A percentile compares a stretch with the other conserved stretches of the same genome.
Conservation (phyloP, 1,284 basidiomycete genomes). For the Erythrobasidium hasegawianum region DNA sequence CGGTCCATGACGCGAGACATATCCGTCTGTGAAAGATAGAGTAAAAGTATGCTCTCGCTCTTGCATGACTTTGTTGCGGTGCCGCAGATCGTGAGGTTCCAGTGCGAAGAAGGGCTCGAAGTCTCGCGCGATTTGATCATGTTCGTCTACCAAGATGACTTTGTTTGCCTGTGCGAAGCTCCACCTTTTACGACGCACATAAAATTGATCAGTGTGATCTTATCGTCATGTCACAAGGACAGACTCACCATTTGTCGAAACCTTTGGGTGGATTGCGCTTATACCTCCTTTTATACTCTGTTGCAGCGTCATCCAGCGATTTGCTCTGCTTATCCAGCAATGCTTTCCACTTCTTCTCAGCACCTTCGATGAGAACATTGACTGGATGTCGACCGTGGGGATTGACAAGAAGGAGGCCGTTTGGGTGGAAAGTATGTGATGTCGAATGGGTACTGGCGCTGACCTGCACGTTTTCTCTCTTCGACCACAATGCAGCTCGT, state of each 20-base stretch:
- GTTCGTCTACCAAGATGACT: slow-evolving; percentile 39
- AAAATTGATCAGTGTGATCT: neutral
- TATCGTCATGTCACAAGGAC: neutral
- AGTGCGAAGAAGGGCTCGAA: slow-evolving; percentile 42
- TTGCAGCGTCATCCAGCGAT: slow-evolving; percentile 53
- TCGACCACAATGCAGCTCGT: neutral
- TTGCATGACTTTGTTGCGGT: slow-evolving; percentile 44
- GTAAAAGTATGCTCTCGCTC: slow-evolving; percentile 46
- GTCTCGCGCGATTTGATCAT: slow-evolving; percentile 42
- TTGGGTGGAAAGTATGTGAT: slow-evolving; percentile 31
- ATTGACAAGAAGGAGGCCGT: slow-evolving; percentile 41
- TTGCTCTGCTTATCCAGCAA: slow-evolving; percentile 52
- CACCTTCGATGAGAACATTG: slow-evolving; percentile 51
- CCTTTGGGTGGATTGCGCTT: slow-evolving; percentile 50
- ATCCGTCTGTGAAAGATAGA: slow-evolving; percentile 37
- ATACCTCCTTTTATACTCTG: slow-evolving; percentile 52
- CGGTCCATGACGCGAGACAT: slow-evolving; percentile 38
- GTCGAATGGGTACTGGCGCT: neutral
- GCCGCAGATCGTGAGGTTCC: slow-evolving; percentile 34
- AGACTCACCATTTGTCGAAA: slow-evolving; percentile 43
- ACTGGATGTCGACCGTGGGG: slow-evolving; percentile 49
- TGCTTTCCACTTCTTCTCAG: slow-evolving; percentile 52
- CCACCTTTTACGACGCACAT: slow-evolving; percentile 15
- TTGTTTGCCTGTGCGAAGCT: slow-evolving; percentile 37
- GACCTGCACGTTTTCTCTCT: neutral